Evolutionary conservation across 1,284 basidiomycete genomes (phyloP).

Genomic region (Anthracocystis panici-leucophaei): DNA sequence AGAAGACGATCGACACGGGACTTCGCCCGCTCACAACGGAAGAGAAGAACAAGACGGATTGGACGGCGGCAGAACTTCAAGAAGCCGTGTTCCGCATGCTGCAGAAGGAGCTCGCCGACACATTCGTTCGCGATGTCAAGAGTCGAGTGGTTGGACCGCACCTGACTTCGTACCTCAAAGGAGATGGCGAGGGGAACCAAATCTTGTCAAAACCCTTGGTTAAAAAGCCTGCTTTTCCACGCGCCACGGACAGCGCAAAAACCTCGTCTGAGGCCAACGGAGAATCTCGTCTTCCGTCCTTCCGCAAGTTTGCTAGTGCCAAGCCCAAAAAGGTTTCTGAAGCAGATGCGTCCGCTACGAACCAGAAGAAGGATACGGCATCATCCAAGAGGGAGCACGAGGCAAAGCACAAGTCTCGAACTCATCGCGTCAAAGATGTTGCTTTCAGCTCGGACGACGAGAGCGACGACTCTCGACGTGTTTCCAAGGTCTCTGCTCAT

Average conservation of each 20-base stretch:
- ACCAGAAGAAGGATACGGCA: constrained; percentile 11
- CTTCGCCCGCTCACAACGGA: constrained; percentile 29
- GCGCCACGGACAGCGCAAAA: not conserved
- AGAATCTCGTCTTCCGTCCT: constrained; percentile 45
- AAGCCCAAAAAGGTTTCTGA: constrained; percentile 14
- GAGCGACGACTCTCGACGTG: constrained; percentile 11
- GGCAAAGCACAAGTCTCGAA: constrained; percentile 9
- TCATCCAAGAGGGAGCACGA: constrained; percentile 9
- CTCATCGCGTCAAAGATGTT: constrained; percentile 3
- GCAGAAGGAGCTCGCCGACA: constrained; percentile 75
- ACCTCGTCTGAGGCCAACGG: constrained; percentile 1
- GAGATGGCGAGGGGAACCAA: constrained; percentile 71
- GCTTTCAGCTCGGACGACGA: constrained; percentile 23
- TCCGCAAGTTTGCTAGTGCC: constrained; percentile 36
- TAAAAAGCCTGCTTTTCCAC: constrained; percentile 17
- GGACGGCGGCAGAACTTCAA: constrained; percentile 76
- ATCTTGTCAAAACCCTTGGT: constrained; percentile 33
- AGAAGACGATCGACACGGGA: constrained; percentile 27
- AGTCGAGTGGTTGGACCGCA: constrained; percentile 77
- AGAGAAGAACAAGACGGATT: constrained; percentile 71
- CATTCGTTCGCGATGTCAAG: constrained; percentile 79
- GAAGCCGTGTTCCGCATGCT: constrained; percentile 76
- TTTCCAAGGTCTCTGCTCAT: not conserved
- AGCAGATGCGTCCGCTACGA: constrained; percentile 1
- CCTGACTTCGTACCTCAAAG: constrained; percentile 74